Conservation (phyloP, 352 stramenopile genomes). For the Phytopythium boreale region DNA sequence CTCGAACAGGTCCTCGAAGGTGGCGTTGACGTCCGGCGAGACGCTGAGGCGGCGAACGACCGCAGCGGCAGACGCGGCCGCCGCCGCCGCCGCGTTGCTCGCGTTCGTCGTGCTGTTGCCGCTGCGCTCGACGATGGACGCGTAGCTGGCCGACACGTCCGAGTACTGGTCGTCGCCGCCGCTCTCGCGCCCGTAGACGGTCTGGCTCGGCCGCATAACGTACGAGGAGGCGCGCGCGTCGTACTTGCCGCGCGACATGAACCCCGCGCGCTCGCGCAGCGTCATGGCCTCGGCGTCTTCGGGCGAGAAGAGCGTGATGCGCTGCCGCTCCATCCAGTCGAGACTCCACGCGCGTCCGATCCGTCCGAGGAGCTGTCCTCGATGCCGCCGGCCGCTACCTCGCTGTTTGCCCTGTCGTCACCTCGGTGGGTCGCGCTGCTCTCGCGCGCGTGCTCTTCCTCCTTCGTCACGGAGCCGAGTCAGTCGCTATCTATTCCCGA, state of each 20-base stretch:
- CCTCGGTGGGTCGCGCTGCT: neutral
- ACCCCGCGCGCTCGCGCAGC: constrained; percentile 50
- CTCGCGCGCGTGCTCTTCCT: too few relatives aligned
- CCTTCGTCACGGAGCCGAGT: too few relatives aligned
- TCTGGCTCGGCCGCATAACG: constrained; percentile 60
- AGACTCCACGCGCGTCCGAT: neutral
- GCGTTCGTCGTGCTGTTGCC: constrained; percentile 24
- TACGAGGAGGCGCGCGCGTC: constrained; percentile 43
- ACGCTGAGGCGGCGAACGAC: constrained; percentile 49
- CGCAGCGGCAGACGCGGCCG: constrained; percentile 6
- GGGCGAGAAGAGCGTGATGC: constrained; percentile 67
- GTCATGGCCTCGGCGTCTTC: constrained; percentile 75
- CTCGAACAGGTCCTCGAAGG: constrained; percentile 83
- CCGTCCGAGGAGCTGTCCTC: neutral
- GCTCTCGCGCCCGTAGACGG: constrained; percentile 46
- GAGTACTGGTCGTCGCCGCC: constrained; percentile 53
- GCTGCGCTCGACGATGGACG: constrained; percentile 50
- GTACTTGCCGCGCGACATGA: constrained; percentile 28
- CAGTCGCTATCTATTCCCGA: too few relatives aligned
- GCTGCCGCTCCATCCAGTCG: constrained; percentile 45
- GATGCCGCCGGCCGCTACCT: neutral
- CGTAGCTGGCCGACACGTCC: constrained; percentile 47
- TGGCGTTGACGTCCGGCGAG: constrained; percentile 61
- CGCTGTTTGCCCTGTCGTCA: neutral
- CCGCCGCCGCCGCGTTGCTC: constrained; percentile 7